A percentile compares a stretch with the other conserved stretches of the same genome.
Evolutionary conservation across 164 flowering plant species (phyloP).

Genomic region (Saururus chinensis): DNA sequence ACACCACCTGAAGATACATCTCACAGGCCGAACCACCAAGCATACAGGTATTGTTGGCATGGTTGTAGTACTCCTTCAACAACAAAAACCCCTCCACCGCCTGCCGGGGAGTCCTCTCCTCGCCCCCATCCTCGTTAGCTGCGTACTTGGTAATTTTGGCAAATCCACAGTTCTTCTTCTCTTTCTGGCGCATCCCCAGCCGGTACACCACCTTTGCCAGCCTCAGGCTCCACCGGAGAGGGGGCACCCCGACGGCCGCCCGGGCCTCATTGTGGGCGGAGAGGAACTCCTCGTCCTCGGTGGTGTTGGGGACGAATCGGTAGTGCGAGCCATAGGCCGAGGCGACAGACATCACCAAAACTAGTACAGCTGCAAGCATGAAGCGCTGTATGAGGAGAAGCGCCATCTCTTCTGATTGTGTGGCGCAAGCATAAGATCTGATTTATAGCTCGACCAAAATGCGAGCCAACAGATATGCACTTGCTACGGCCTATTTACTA

Average conservation of each 20-base stretch:
- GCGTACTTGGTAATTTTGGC: conserved; percentile 37
- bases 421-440: neutral
- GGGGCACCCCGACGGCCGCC: conserved; percentile 44
- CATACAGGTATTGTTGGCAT: no score
- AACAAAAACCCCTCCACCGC: no score
- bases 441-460: no score
- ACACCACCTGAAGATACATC: conserved; percentile 58
- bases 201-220: conserved; percentile 26
- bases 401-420: neutral
- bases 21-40: conserved; percentile 31
- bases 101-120: conserved; percentile 15
- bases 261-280: conserved; percentile 61
- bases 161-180: conserved; percentile 37
- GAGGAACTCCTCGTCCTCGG: conserved; percentile 27
- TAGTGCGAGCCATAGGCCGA: neutral
- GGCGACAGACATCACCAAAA: neutral
- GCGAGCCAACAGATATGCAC: no score
- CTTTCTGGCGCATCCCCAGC: conserved; percentile 39
- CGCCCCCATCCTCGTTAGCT: conserved; percentile 34
- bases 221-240: conserved; percentile 46
- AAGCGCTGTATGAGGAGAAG: neutral
- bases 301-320: conserved; percentile 2
- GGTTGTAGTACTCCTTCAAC: no score
- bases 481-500: no score
- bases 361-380: neutral